Percentiles rank a stretch among this genome's conserved stretches.
phyloP scores from a whole-genome alignment of 306 rosid genomes.

The Lathyrus aphaca region DNA sequence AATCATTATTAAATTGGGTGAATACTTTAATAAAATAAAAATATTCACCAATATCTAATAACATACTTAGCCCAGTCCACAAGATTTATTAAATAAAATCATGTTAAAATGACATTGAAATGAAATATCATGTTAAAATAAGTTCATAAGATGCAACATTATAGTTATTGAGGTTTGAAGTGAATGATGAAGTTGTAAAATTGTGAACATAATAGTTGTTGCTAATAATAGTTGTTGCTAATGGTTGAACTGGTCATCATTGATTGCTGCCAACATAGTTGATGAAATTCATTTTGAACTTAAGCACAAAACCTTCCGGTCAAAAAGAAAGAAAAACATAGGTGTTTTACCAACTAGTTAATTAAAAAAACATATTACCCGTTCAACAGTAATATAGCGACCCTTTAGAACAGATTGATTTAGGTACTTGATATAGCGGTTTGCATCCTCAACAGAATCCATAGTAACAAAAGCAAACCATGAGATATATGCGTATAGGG shows the following conservation, averaged over 20 bases:
- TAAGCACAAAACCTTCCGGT: conserved; percentile 91
- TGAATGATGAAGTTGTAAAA: conserved; percentile 96
- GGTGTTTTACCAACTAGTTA: conserved; percentile 32
- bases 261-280: conserved; percentile 98
- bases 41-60: too few relatives aligned
- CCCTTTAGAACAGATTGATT: conserved; percentile 96
- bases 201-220: conserved; percentile 96
- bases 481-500: conserved; percentile 89
- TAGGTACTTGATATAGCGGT: conserved; percentile 84
- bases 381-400: conserved; percentile 91
- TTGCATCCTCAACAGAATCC: conserved; percentile 79
- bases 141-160: too few relatives aligned
- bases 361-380: conserved; percentile 61
- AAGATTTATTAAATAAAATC: too few relatives aligned
- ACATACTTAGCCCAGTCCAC: too few relatives aligned
- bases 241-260: conserved; percentile 96
- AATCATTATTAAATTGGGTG: too few relatives aligned
- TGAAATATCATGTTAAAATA: too few relatives aligned
- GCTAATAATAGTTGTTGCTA: conserved; percentile 96
- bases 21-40: too few relatives aligned
- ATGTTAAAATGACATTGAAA: too few relatives aligned
- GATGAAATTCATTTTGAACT: conserved; percentile 93
- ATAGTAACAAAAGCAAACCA: conserved; percentile 93
- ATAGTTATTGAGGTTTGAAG: too few relatives aligned
- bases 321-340: conserved; percentile 55